Base-by-base conservation (phyloP, 257 asterid species). In the Jacaranda copaia region DNA sequence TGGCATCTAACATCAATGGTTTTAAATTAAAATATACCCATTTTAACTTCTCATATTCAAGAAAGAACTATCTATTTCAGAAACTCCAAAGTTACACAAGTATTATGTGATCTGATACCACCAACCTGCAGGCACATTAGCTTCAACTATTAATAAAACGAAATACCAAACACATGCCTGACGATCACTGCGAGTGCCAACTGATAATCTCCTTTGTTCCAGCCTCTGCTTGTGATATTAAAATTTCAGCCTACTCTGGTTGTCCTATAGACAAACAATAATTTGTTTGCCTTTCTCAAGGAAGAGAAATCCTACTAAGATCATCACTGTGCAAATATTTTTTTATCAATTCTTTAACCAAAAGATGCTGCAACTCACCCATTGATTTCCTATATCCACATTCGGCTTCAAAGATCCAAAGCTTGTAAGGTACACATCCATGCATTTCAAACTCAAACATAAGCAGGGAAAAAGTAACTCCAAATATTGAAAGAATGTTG, bases 101-200 rank as follows among this genome's bases (percentile, higher is more conserved):
- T 36, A 19, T 7, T 48, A 36, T 20, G 79, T 39, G 32, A 25
- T 43, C 14, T 11, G 18, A 61, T 53, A 13, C 53, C 11, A 67
- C 20, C 67, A 52, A 25, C 20, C 13, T 20, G 60, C 9, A 15
- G 56, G 36, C 70, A 63, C 40, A 74, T 46, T 45, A 74, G 70
- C 40, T 74, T 15, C 45, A 43, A 59, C 20, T 15, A 58, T n/a
- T 25, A 40, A 6, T 72, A 2, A n/a, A 53, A n/a, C 11, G 5
- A 49, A 59, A 18, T 18, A 7, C 15, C 5, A 25, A 15, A 56
- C 5, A 32, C 14, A 25, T 58, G 40, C 25, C 65, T 10, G 35
- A 36, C 5, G 46, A 51, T 52, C 42, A 59, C 39, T 25, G 32
- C 32, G 2, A 25, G 1, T 25, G 32, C 32, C 2, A 25, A 25